phyloP scores from a whole-genome alignment of 768 basidiomycete species.

The Chlorophyllum brunneum region DNA sequence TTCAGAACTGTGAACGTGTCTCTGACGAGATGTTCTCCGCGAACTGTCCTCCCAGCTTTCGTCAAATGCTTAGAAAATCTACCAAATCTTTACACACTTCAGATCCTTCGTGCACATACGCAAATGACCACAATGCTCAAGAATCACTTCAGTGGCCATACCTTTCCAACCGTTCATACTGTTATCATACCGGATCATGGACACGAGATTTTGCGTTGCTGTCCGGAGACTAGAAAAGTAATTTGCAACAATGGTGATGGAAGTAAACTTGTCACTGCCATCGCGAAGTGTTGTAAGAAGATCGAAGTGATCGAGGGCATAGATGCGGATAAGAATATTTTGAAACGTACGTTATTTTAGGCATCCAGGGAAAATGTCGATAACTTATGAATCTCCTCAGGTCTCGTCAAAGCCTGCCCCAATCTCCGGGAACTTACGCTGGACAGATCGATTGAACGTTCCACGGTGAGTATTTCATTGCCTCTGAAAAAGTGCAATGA shows the following conservation, averaged over 20 bases:
- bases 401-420: not conserved
- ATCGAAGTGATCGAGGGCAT: constrained; percentile 25
- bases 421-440: constrained; percentile 2
- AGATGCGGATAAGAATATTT: constrained; percentile 10
- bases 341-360: constrained; percentile 18
- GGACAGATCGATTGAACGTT: not conserved
- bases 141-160: constrained; percentile 18
- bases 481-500: not conserved
- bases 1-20: constrained; percentile 22
- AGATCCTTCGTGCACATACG: constrained; percentile 28
- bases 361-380: no score
- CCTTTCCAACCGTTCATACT: constrained; percentile 22
- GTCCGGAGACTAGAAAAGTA: constrained; percentile 21
- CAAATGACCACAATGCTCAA: constrained; percentile 26
- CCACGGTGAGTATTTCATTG: not conserved
- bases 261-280: constrained; percentile 22
- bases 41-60: constrained; percentile 21
- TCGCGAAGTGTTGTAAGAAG: constrained; percentile 18
- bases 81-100: constrained; percentile 27
- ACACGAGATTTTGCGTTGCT: constrained; percentile 28
- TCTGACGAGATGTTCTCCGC: constrained; percentile 25
- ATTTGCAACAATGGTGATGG: constrained; percentile 21
- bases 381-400: not conserved
- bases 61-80: constrained; percentile 21
- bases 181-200: constrained; percentile 25